Base-by-base conservation (phyloP, 345 rosid species). In the Brassica cretica region DNA sequence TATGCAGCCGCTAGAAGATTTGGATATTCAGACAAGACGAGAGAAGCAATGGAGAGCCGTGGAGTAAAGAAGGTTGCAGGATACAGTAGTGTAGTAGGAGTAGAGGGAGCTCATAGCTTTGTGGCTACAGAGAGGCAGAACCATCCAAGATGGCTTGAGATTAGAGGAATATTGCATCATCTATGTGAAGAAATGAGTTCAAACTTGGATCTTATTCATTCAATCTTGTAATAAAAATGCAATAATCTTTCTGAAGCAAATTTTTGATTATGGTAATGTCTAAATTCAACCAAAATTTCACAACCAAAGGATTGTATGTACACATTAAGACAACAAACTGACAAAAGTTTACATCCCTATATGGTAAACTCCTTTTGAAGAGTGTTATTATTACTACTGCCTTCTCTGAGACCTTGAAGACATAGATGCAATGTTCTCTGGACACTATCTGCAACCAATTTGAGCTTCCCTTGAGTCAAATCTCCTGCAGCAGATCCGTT, bases 381-480 rank as follows among this genome's bases (percentile, higher is more conserved):
- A 51, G 78, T 74, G 66, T 75, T 80, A 46, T 78, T 88, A 16
- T 76, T 88, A 15, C 78, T 88, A 15, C 78, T 88, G 14, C 86
- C 79, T 0, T 91, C 97, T 82, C 86, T 88, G 74, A 93, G 84
- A 64, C 90, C 94, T 84, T 91, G 97, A 67, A 93, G 92, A 72
- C 89, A 89, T 16, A 60, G 2, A 79, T 90, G 87, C 58, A 93
- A 81, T 59, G 89, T 76, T 85, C 80, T 90, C 82, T 93, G 99
- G 71, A 91, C 90, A 37, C 72, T 84, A 63, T 96, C 99, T 11
- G 99, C 98, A 33, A 91, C 93, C 58, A 78, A 58, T 75, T 82
- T 93, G 80, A 96, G 80, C 83, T 91, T 89, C 51, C 98, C 98
- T 71, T 89, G 98, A 8, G 78, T 63, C 68, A 68, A 65, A 73